Evolutionary conservation across 176 grass and related monocot genomes (phyloP).

Genomic region (Lolium perenne): DNA sequence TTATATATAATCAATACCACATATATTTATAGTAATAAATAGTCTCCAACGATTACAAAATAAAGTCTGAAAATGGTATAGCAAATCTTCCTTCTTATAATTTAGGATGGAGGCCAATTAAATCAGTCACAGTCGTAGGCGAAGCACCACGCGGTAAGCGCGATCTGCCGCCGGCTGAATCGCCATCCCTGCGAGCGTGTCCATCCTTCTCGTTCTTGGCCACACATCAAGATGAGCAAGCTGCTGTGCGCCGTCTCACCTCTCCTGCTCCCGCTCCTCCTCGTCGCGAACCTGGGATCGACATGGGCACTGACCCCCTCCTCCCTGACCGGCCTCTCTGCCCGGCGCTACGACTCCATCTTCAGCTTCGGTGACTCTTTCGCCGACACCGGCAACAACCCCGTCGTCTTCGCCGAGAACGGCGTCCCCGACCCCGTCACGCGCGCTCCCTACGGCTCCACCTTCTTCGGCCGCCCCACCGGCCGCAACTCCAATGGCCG

Average conservation of each 20-base stretch:
- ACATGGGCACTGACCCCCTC: background rate
- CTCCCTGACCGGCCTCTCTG: background rate
- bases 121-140: no score
- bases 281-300: background rate
- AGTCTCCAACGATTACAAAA: no score
- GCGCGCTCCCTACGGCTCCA: constrained; percentile 50
- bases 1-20: no score
- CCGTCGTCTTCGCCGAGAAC: constrained; percentile 10
- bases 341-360: constrained; percentile 30
- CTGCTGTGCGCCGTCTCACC: background rate
- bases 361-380: constrained; percentile 70
- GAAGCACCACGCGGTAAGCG: background rate
- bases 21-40: no score
- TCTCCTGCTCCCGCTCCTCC: background rate
- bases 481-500: constrained; percentile 69
- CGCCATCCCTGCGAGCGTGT: background rate
- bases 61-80: no score
- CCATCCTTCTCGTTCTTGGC: background rate
- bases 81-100: no score
- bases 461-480: constrained; percentile 49
- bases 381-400: constrained; percentile 65
- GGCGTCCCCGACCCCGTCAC: constrained; percentile 10
- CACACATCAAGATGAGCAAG: background rate
- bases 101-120: no score
- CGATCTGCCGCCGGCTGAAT: background rate